Base-by-base conservation (phyloP, 2,329 filamentous ascomycete genomes). In the Didymellaceae sp. region DNA sequence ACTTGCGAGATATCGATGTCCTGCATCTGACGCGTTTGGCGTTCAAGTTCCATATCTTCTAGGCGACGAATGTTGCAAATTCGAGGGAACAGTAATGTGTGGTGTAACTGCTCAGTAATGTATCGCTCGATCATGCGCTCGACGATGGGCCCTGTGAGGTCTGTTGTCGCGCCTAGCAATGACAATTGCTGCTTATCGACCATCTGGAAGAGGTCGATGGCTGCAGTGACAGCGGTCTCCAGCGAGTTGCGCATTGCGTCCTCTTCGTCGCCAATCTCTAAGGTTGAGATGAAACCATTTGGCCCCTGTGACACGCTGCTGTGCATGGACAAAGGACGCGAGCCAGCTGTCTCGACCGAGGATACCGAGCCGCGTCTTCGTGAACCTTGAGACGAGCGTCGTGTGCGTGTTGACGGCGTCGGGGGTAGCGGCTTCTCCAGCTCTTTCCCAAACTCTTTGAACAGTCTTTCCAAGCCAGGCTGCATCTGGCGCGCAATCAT, bases 401-500 rank as follows among this genome's bases (percentile, higher is more conserved):
- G 62, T 10, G 68, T 64, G 39, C 61, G 65, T 22, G 76, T 58
- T 5, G 85, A 78, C 17, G 81, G 89, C 1, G 89, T 88, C 13
- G 88, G 87, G 2, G 91, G 91, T 5, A 96, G 74, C 5, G 91
- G 91, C 65, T 89, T 91, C 58, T 95, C 90, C 59, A 97, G 87
- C 45, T 93, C 89, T 34, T 85, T 85, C 5, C 86, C 87, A 70
- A 99, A 97, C 62, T 97, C 92, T 54, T 88, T 86, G 67, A 97
- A 96, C 20, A 97, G 77, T 65, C 87, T 87, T 66, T 99, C 93
- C 25, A 99, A 75, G 0, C 94, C 94, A 2, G 88, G 84, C 63
- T 97, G 91, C 91, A 99, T 96, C 73, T 99, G 94, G 52, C 90
- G 84, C 18, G 92, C 91, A 63, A 99, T 97, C 84, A 96, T 89